Evolutionary conservation across 495 filamentous ascomycete genomes (phyloP), one percentile per base, ranked within the genome.

Genomic region (Neurospora cerealis): DNA sequence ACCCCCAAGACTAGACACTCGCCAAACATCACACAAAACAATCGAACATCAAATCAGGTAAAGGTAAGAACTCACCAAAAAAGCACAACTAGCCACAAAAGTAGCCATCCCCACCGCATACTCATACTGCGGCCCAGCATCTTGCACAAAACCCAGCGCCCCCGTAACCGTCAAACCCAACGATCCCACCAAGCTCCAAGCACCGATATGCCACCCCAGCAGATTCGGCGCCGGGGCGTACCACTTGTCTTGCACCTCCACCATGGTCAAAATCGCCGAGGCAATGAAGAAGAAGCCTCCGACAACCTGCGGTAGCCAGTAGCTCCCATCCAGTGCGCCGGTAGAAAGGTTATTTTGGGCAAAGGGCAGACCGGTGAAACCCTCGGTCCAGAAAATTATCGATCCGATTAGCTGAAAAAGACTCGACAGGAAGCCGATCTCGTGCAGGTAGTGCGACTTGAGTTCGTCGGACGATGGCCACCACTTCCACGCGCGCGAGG

Each of bases 121-220:
- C 66, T 86, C 82, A 17, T 86, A 82, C 62, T 87, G 85, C n/a
- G 84, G 83, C 10, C 82, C 78, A 19, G 76, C 74, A 17, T 71
- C 69, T 24, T 44, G 70, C 17, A 24, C 79, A 46, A 87, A 88
- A 5, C 91, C 91, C 71, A 92, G 82, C 15, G 87, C 89, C 36
- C 91, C 90, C 78, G 88, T 90, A 1, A 92, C 80, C 39, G 89
- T 92, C 75, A 93, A 93, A 0, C 91, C 91, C 74, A 93, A 79
- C 0, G 89, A 88, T 0, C 91, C 83, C 4, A 84, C 74, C 19
- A 85, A 71, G 70, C 83, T 85, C 83, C 84, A 86, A 5, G 81
- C 76, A 0, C 83, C 83, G 71, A 85, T 80, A 46, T 85, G 84
- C 85, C 83, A 86, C 0, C 91, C 91, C 15, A 94, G 83, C 1